Base-by-base conservation (phyloP, 208 protist species). In the Angomonas deanei region DNA sequence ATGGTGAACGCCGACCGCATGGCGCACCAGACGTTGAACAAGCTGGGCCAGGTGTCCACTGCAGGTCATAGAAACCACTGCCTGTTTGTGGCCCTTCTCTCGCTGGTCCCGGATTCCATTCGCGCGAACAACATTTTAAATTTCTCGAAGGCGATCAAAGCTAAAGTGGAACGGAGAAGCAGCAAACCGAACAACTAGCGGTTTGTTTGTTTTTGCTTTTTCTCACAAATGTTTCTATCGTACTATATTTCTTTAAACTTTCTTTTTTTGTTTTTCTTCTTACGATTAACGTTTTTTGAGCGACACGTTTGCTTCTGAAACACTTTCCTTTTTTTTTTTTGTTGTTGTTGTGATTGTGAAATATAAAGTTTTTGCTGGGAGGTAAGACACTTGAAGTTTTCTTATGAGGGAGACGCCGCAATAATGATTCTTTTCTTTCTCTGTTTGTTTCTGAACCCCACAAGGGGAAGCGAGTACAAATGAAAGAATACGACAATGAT, bases 21-120 rank as follows among this genome's bases (percentile, higher is more conserved):
- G 80, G 88, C 88, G 28, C 71, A 72, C 27, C 81, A 92, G 64
- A 82, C 86, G 39, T 68, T 94, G 3, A 53, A 88, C 71, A 75
- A 86, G 69, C 70, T 89, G 4, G 84, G 82, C 32, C 68, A 70
- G 28, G 71, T 76, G 11, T 59, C 59, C 3, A 89, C 75, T 3
- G 26, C 76, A 0, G 82, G 82, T 3, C 83, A 93, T 78, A 0
- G 49, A 36, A 93, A 90, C 72, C 86, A 93, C 66, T 59, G 61
- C 3, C 32, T 93, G 26, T 58, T 83, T 32, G 56, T 75, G 50
- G 5, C 36, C 27, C 49, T 78, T 23, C 36, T 66, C 11, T n/a
- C 17, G 1, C 23, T 53, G 2, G 53, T 88, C 32, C 81, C 76
- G 38, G 31, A 67, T 34, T 61, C 46, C 31, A 64, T 74, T 10